These are phyloP conservation scores for Aegilops speltoides DNA, from an alignment of 176 grass and related monocot species.

Conservation along the genomic window DNA sequence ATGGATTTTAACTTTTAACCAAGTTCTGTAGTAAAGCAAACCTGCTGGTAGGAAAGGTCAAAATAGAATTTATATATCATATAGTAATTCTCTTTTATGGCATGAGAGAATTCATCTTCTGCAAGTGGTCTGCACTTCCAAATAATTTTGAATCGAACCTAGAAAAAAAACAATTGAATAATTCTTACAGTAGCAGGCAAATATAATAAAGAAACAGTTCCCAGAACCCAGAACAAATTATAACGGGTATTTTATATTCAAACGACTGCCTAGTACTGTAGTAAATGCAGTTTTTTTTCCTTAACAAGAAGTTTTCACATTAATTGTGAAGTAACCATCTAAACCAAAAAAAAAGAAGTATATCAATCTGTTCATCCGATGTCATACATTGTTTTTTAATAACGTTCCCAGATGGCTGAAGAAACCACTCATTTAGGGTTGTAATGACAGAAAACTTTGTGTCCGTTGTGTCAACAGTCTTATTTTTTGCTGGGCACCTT, in stretches of 20 bases:
- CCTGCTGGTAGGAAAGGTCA: conserved; percentile 60
- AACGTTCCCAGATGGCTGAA: not conserved
- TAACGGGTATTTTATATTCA: not conserved
- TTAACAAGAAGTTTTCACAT: not conserved
- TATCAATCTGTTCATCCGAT: not conserved
- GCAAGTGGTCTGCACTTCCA: conserved; percentile 59
- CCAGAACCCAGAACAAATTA: not conserved
- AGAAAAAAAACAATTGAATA: conserved; percentile 20
- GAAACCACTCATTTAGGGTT: not conserved
- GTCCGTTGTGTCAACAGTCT: not conserved
- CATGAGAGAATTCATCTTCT: conserved; percentile 54
- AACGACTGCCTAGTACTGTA: not conserved
- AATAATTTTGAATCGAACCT: conserved; percentile 60
- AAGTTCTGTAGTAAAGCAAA: conserved; percentile 28
- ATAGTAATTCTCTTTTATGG: conserved; percentile 64
- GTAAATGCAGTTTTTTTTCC: not conserved
- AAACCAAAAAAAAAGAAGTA: not conserved
- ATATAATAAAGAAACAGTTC: not conserved
- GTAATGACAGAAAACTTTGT: not conserved
- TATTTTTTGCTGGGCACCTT: not conserved
- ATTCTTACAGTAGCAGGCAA: not conserved
- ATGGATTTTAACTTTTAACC: conserved; percentile 6
- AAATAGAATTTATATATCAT: conserved; percentile 50
- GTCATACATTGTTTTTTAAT: not conserved
- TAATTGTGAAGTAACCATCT: too few relatives aligned